These are phyloP conservation scores for Raphanus hybrid DNA, from an alignment of 441 rosid genomes.

Conservation along the genomic window DNA sequence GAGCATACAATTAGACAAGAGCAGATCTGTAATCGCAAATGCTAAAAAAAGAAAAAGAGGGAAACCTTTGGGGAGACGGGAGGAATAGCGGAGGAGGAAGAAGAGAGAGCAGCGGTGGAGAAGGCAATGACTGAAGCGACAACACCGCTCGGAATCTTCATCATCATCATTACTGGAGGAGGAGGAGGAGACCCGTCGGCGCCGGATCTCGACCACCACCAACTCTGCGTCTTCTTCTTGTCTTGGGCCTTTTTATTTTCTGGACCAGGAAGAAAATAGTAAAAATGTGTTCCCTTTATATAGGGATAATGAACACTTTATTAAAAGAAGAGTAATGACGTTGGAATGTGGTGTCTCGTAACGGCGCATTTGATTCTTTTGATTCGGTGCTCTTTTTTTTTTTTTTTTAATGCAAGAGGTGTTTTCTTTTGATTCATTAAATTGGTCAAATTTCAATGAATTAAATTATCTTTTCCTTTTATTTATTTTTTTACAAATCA, in stretches of 20 bases:
- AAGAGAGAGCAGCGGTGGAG: constrained; percentile 62
- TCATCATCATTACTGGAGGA: constrained; percentile 15
- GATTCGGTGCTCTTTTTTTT: not conserved
- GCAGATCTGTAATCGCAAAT: constrained; percentile 30
- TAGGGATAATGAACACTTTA: not conserved
- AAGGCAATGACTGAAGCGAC: constrained; percentile 68
- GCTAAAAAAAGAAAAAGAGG: not conserved
- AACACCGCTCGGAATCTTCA: constrained; percentile 70
- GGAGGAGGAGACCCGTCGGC: constrained; percentile 61
- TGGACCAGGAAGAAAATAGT: not conserved
- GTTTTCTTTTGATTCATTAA: too few species aligned
- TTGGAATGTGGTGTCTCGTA: constrained; percentile 30
- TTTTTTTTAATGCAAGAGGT: constrained; percentile 8
- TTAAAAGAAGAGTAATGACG: constrained; percentile 3
- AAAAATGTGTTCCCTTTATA: not conserved
- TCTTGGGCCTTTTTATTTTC: not conserved
- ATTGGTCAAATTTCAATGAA: too few species aligned
- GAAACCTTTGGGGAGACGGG: constrained; percentile 34
- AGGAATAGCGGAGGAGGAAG: constrained; percentile 49
- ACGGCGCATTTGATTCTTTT: constrained; percentile 24
- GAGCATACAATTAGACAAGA: not conserved
- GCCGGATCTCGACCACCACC: constrained; percentile 70
- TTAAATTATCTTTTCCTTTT: too few species aligned
- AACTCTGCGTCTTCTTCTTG: constrained; percentile 15
- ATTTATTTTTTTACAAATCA: too few species aligned